These are phyloP conservation scores for Glycyrrhiza uralensis DNA, from an alignment of 306 rosid genomes.

Conservation along the genomic window DNA sequence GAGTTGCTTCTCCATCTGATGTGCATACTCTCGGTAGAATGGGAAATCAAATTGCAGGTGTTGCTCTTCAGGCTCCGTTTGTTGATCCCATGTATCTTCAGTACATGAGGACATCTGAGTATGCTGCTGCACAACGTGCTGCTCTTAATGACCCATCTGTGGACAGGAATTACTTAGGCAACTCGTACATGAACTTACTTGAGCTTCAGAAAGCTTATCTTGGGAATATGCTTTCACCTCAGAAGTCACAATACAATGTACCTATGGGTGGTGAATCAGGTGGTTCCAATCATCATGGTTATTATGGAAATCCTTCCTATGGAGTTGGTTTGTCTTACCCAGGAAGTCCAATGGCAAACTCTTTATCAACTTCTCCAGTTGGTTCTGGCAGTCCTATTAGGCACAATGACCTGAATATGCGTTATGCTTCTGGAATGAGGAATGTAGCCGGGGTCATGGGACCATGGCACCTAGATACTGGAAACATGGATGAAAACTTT, in stretches of 20 bases:
- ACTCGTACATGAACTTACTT: slow-evolving; percentile 63
- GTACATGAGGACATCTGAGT: slow-evolving; percentile 76
- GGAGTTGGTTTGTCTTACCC: slow-evolving; percentile 74
- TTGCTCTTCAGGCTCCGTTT: slow-evolving; percentile 65
- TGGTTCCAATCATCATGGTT: slow-evolving; percentile 70
- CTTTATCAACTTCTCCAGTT: slow-evolving; percentile 67
- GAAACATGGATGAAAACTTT: slow-evolving; percentile 59
- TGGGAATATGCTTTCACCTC: slow-evolving; percentile 65
- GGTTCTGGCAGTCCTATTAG: slow-evolving; percentile 89
- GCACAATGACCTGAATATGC: slow-evolving; percentile 65
- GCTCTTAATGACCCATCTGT: slow-evolving; percentile 66
- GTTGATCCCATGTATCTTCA: slow-evolving; percentile 78
- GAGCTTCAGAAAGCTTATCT: slow-evolving; percentile 82
- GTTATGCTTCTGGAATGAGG: slow-evolving; percentile 75
- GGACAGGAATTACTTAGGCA: slow-evolving; percentile 61
- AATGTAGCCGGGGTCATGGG: slow-evolving; percentile 74
- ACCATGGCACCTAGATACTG: slow-evolving; percentile 76
- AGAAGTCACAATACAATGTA: slow-evolving; percentile 68
- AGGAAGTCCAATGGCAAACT: slow-evolving; percentile 79
- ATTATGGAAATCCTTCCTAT: slow-evolving; percentile 70
- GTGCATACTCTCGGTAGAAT: slow-evolving; percentile 56
- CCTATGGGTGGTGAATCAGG: slow-evolving; percentile 61
- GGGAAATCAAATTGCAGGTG: slow-evolving; percentile 62
- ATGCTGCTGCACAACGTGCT: slow-evolving; percentile 71
- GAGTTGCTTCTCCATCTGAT: slow-evolving; percentile 55